A percentile compares a stretch with the other conserved stretches of the same genome.
Evolutionary conservation across 2,329 filamentous ascomycete genomes (phyloP).

Genomic region (Paraconiothyrium brasiliense): DNA sequence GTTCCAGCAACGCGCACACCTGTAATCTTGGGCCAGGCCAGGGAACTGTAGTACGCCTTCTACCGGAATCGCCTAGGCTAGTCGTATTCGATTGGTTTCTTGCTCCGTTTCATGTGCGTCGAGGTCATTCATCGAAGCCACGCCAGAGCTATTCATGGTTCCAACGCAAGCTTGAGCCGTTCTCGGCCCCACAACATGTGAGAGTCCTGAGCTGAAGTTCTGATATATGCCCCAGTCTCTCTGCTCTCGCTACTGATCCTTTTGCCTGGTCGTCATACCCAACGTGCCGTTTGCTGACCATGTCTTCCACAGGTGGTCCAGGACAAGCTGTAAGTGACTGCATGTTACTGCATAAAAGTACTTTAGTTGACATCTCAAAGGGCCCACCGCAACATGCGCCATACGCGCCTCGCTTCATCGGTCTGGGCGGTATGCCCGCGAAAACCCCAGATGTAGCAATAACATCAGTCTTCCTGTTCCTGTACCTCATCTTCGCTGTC

Average conservation of each 20-base stretch:
- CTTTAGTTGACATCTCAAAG: constrained; percentile 21
- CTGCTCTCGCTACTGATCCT: constrained; percentile 18
- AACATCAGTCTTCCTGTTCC: constrained; percentile 50
- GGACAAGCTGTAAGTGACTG: constrained; percentile 23
- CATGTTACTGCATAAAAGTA: background rate
- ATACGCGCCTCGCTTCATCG: constrained; percentile 38
- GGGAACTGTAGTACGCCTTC: constrained; percentile 20
- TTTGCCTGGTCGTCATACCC: constrained; percentile 7
- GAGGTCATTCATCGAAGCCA: constrained; percentile 34
- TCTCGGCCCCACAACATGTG: constrained; percentile 27
- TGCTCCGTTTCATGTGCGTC: constrained; percentile 22
- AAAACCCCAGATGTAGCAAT: constrained; percentile 53
- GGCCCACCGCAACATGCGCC: constrained; percentile 33
- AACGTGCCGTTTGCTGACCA: constrained; percentile 11
- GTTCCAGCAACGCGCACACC: constrained; percentile 23
- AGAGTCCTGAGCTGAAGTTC: constrained; percentile 17
- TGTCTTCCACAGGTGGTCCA: constrained; percentile 25
- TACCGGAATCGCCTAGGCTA: constrained; percentile 18
- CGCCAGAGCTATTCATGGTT: constrained; percentile 27
- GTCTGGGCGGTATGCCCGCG: constrained; percentile 42
- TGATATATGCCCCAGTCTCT: constrained; percentile 33
- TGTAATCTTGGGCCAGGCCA: constrained; percentile 19
- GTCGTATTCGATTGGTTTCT: constrained; percentile 24
- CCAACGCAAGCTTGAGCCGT: constrained; percentile 30
- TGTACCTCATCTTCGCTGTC: constrained; percentile 53